Evolutionary conservation across 192 early-diverging fungal species (phyloP).

Genomic region (Spizellomyces sp.): DNA sequence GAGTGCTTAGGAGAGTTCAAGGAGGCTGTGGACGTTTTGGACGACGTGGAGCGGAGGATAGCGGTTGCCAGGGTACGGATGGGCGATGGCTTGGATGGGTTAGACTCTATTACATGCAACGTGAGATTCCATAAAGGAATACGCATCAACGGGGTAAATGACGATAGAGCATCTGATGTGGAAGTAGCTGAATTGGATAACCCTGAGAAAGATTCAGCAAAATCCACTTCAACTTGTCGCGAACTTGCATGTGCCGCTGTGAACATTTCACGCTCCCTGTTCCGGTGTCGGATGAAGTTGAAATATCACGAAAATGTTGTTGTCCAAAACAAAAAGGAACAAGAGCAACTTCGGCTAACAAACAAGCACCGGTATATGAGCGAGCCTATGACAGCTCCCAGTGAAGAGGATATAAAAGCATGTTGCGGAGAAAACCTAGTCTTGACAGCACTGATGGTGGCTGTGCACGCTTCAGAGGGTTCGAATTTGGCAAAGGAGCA

Average conservation of each 20-base stretch:
- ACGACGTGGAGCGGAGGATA: slow-evolving; percentile 29
- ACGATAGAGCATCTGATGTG: not conserved
- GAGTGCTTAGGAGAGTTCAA: slow-evolving; percentile 33
- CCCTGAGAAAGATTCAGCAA: not conserved
- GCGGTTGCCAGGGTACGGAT: slow-evolving; percentile 13
- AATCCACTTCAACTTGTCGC: not conserved
- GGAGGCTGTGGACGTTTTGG: slow-evolving; percentile 33
- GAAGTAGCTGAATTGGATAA: not conserved
- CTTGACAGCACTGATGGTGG: slow-evolving; percentile 25
- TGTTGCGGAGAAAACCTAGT: slow-evolving; percentile 40
- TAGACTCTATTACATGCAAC: slow-evolving; percentile 32
- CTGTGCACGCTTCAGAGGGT: slow-evolving; percentile 24
- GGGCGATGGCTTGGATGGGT: slow-evolving; percentile 32
- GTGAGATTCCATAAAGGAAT: slow-evolving; percentile 29
- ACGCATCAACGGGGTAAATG: not conserved
- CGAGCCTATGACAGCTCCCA: not conserved
- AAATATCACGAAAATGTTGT: slow-evolving; percentile 18
- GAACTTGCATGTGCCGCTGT: slow-evolving; percentile 34
- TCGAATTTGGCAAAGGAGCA: slow-evolving; percentile 24
- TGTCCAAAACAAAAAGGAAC: slow-evolving; percentile 20
- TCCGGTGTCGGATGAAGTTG: slow-evolving; percentile 33
- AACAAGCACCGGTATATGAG: slow-evolving; percentile 25
- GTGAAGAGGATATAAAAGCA: slow-evolving; percentile 19
- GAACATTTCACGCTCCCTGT: slow-evolving; percentile 20
- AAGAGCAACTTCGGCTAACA: slow-evolving; percentile 36